Evolutionary conservation across 768 basidiomycete genomes (phyloP).

Genomic region (Lactarius hengduanensis): DNA sequence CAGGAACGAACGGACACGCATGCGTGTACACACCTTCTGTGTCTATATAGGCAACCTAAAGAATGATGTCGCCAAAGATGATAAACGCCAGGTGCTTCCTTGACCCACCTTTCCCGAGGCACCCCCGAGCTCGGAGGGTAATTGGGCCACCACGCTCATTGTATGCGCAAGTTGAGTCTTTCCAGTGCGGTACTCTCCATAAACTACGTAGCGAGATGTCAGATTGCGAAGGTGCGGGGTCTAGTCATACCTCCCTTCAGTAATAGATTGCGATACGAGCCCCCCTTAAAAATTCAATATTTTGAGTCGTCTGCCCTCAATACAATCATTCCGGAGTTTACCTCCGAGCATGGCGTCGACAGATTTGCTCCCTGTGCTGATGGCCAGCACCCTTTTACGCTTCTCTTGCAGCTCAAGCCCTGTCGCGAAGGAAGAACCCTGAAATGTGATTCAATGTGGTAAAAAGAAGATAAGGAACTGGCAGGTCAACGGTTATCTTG

Average conservation of each 20-base stretch:
- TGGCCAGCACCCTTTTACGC: constrained; percentile 71
- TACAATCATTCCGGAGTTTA: constrained; percentile 33
- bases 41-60: constrained; percentile 86
- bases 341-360: constrained; percentile 90
- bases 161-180: constrained; percentile 97
- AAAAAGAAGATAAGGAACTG: not conserved
- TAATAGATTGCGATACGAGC: constrained; percentile 88
- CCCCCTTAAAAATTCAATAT: constrained; percentile 53
- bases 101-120: constrained; percentile 75
- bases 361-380: constrained; percentile 91
- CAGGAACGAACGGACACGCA: not conserved
- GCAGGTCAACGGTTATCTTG: constrained; percentile 66
- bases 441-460: constrained; percentile 10
- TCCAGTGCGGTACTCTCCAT: constrained; percentile 94
- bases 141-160: constrained; percentile 86
- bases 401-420: constrained; percentile 89
- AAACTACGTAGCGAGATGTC: constrained; percentile 51
- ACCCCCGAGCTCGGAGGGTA: constrained; percentile 87
- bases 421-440: constrained; percentile 92
- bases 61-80: constrained; percentile 5
- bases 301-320: not conserved
- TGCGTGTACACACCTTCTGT: constrained; percentile 60
- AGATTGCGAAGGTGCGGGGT: not conserved
- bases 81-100: constrained; percentile 12
- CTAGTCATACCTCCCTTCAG: constrained; percentile 59